Percentiles rank a stretch among this genome's conserved stretches.
Evolutionary conservation across 2,329 filamentous ascomycete species (phyloP).

Genomic region (Colletotrichum paranaense): DNA sequence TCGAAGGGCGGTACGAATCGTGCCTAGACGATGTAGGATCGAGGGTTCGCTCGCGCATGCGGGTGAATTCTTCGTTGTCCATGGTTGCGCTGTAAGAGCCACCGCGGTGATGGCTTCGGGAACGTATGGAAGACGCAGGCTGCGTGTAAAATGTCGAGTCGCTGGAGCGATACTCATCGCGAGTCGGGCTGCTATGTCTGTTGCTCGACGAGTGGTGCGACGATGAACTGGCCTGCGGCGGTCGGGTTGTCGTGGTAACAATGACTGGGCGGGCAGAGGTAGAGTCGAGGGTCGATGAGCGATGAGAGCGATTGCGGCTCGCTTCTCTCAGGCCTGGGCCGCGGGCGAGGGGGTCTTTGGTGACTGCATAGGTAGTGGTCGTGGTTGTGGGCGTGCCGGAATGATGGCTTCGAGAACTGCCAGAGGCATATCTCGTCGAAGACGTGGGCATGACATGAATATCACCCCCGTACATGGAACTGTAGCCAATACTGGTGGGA

Average conservation of each 20-base stretch:
- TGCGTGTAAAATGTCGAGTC: constrained; percentile 67
- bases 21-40: constrained; percentile 54
- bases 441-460: constrained; percentile 63
- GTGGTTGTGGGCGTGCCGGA: constrained; percentile 44
- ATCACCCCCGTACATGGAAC: constrained; percentile 63
- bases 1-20: constrained; percentile 60
- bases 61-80: constrained; percentile 63
- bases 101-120: constrained; percentile 57
- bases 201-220: constrained; percentile 44
- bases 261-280: constrained; percentile 64
- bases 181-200: constrained; percentile 58
- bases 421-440: constrained; percentile 45
- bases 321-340: constrained; percentile 60
- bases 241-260: constrained; percentile 62
- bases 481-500: constrained; percentile 62
- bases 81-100: constrained; percentile 59
- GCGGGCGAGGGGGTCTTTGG: constrained; percentile 61
- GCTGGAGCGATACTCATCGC: constrained; percentile 63
- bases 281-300: constrained; percentile 64
- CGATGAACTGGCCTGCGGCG: constrained; percentile 53
- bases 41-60: constrained; percentile 59
- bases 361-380: constrained; percentile 67
- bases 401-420: constrained; percentile 33
- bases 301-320: constrained; percentile 55
- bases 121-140: constrained; percentile 68